Evolutionary conservation across 1,284 basidiomycete species (phyloP).

Genomic region (Phylloporus sp.): DNA sequence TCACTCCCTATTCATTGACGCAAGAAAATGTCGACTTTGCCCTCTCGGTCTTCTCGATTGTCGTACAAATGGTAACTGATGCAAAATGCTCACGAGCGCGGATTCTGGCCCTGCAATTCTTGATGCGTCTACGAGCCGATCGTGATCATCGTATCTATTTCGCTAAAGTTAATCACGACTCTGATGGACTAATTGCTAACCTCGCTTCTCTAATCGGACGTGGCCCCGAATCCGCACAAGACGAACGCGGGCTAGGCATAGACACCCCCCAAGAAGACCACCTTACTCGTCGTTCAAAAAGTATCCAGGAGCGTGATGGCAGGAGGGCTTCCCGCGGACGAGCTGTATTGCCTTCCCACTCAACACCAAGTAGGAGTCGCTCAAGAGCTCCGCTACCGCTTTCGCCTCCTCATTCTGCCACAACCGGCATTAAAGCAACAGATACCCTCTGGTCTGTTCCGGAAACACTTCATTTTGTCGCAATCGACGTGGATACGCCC

Average conservation of each 20-base stretch:
- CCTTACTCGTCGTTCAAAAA: conserved; percentile 52
- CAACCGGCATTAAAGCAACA: conserved; percentile 42
- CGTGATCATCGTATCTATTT: conserved; percentile 90
- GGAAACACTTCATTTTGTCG: conserved; percentile 71
- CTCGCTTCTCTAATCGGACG: conserved; percentile 63
- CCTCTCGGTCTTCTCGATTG: conserved; percentile 51
- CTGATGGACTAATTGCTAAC: conserved; percentile 53
- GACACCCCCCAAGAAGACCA: conserved; percentile 40
- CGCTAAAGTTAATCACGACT: conserved; percentile 51
- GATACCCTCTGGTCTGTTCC: conserved; percentile 77
- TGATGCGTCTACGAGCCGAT: conserved; percentile 90
- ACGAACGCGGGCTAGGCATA: conserved; percentile 27
- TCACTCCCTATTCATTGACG: conserved; percentile 60
- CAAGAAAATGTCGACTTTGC: conserved; percentile 52
- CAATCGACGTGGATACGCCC: conserved; percentile 66
- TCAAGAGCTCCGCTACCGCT: conserved; percentile 56
- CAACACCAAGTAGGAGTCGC: conserved; percentile 67
- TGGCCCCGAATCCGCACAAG: conserved; percentile 34
- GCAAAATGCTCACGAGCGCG: conserved; percentile 67
- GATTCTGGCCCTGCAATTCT: conserved; percentile 82
- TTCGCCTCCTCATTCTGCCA: conserved; percentile 33
- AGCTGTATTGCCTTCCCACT: conserved; percentile 48
- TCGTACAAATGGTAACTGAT: conserved; percentile 49
- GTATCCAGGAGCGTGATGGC: conserved; percentile 57
- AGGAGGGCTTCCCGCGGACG: conserved; percentile 63